phyloP scores from a whole-genome alignment of 192 early-diverging fungal species.

The Entophlyctis helioformis region DNA sequence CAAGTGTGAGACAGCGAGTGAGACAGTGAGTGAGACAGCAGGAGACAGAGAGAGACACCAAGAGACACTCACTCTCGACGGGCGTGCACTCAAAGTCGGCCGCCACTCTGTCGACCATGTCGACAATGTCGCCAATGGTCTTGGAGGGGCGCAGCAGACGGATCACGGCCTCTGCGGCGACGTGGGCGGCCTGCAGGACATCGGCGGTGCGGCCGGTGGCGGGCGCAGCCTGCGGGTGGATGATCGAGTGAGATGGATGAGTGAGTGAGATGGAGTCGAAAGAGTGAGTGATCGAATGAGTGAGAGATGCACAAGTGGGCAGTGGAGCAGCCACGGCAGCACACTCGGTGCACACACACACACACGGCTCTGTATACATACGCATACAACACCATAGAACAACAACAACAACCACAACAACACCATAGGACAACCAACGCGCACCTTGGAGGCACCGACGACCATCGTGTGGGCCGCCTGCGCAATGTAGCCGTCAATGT shows the following conservation, averaged over 20 bases:
- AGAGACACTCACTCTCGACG: slow-evolving; percentile 55
- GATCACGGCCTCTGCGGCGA: slow-evolving; percentile 71
- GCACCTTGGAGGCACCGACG: slow-evolving; percentile 59
- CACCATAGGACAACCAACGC: background rate
- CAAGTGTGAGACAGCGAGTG: too few species aligned
- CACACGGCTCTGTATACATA: too few species aligned
- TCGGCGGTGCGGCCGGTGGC: slow-evolving; percentile 76
- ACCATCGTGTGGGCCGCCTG: slow-evolving; percentile 81
- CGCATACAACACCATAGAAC: too few species aligned
- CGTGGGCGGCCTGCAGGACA: slow-evolving; percentile 75
- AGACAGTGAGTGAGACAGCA: background rate
- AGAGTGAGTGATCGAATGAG: too few species aligned
- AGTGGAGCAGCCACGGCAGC: too few species aligned
- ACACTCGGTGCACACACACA: too few species aligned
- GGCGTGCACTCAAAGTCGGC: slow-evolving; percentile 74
- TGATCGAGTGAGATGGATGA: too few species aligned
- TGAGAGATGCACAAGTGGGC: too few species aligned
- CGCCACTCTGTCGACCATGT: slow-evolving; percentile 67
- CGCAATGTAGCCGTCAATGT: slow-evolving; percentile 86
- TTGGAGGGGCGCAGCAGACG: slow-evolving; percentile 80
- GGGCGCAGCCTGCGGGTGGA: slow-evolving; percentile 22
- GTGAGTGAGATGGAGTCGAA: too few species aligned
- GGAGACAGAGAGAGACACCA: too few species aligned
- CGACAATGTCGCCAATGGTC: slow-evolving; percentile 58
- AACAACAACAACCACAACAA: too few species aligned